Conservation (phyloP, 2,329 filamentous ascomycete species). For the Calonectria henricotiae region DNA sequence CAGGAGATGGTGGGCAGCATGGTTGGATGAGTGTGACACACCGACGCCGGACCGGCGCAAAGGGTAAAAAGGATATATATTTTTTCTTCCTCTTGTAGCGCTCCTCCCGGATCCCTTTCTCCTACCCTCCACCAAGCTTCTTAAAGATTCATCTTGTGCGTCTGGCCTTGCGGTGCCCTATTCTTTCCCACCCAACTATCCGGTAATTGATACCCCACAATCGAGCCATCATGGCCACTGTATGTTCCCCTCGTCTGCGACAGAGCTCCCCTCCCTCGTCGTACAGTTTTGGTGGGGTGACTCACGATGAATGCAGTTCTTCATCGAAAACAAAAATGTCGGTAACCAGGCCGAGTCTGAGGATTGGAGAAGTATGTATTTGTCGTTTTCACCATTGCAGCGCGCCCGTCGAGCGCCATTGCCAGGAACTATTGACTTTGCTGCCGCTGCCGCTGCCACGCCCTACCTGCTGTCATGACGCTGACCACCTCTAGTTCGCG, state of each 20-base stretch:
- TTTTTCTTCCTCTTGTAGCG: constrained; percentile 18
- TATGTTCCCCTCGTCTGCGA: constrained; percentile 43
- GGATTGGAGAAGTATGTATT: constrained; percentile 84
- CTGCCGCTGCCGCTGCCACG: neutral
- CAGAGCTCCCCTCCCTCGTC: constrained; percentile 32
- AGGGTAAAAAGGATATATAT: constrained; percentile 38
- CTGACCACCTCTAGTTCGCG: constrained; percentile 74
- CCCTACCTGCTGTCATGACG: constrained; percentile 32
- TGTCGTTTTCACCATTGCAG: constrained; percentile 11
- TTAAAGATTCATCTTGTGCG: neutral
- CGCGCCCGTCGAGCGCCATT: constrained; percentile 8
- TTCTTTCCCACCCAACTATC: constrained; percentile 13
- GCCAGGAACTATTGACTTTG: neutral
- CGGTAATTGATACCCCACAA: constrained; percentile 30
- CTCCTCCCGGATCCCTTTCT: constrained; percentile 22
- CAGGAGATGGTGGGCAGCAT: constrained; percentile 16
- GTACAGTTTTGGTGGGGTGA: constrained; percentile 47
- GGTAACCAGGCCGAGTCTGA: constrained; percentile 83
- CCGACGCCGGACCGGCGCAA: constrained; percentile 51
- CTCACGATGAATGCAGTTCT: constrained; percentile 68
- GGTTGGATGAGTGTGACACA: constrained; percentile 43
- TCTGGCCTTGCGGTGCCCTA: neutral
- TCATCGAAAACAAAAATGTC: constrained; percentile 84
- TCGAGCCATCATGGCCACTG: constrained; percentile 50
- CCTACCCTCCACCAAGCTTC: constrained; percentile 14